Percentiles rank a stretch among this genome's conserved stretches.
These are phyloP conservation scores for Xylariaceae sp. DNA, from an alignment of 2,329 filamentous ascomycete genomes.

Conservation along the genomic window DNA sequence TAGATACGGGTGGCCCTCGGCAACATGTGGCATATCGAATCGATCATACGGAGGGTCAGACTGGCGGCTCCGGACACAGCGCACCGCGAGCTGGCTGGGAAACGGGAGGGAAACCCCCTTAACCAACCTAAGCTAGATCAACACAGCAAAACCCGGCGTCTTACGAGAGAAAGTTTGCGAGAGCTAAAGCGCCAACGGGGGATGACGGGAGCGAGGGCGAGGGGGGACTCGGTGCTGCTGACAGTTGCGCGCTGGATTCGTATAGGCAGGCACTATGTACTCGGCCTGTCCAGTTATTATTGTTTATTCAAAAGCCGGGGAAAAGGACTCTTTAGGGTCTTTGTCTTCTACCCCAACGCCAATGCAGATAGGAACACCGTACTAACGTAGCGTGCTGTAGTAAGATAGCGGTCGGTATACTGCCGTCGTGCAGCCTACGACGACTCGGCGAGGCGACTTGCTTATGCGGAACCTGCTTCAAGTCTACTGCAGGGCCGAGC, in stretches of 20 bases:
- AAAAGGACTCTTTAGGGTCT: too few relatives aligned
- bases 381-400: too few relatives aligned
- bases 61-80: neutral
- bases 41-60: neutral
- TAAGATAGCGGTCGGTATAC: too few relatives aligned
- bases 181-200: neutral
- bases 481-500: neutral
- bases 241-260: too few relatives aligned
- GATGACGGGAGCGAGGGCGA: neutral
- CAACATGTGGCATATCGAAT: slow-evolving; percentile 11
- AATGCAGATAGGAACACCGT: too few relatives aligned
- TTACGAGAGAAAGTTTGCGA: neutral
- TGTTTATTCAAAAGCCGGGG: too few relatives aligned
- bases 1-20: slow-evolving; percentile 2
- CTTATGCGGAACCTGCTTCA: neutral
- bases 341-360: too few relatives aligned
- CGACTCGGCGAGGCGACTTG: too few relatives aligned
- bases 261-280: too few relatives aligned
- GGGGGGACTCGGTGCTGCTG: too few relatives aligned
- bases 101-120: neutral
- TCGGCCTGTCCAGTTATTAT: too few relatives aligned
- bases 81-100: slow-evolving; percentile 6
- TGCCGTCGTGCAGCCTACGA: too few relatives aligned
- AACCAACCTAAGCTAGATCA: neutral
- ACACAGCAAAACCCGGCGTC: neutral